Base-by-base conservation (phyloP, 805 yeast genomes). In the Hagleromyces aurorensis region DNA sequence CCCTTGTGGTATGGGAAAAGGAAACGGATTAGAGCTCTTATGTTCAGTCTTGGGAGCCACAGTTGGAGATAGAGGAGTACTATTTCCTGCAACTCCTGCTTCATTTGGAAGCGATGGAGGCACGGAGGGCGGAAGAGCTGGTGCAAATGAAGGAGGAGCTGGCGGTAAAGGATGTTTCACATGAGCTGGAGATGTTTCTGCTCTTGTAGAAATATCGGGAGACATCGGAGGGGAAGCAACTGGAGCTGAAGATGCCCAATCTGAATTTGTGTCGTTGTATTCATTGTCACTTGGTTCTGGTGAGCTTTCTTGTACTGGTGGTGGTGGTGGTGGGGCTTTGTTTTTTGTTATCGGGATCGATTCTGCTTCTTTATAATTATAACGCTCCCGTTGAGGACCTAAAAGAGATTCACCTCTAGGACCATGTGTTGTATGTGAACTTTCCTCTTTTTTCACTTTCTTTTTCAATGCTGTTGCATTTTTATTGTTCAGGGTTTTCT, bases 391-490 rank as follows among this genome's bases (percentile, higher is more conserved):
- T 33, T 54, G 60, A 36, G 37, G 44, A 19, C 48, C 42, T 16
- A 46, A 40, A 16, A 50, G 40, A 6, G 53, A 41, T 37, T 48
- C 61, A 8, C 57, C 61, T 29, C 53, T 48, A 36, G 70, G 75
- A 79, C 55, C 89, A 61, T 18, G 91, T 78, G 13, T 87, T 81
- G 32, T 91, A 84, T 51, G 75, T 45, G 42, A 74, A 56, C 48
- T 83, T 56, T 27, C 66, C 50, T 53, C 85, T 52, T 55, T 73
- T 75, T 33, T 72, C 44, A 40, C 47, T 72, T 63, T 62, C 48
- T 72, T 75, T 52, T 78, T 75, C 52, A 84, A 61, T 7, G 87
- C 91, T 41, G 87, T 71, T 3, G 96, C 96, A 46, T 83, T 84
- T 46, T 82, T 85, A 60, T 89, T 91, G 49, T 74, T 76, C 9